A percentile compares a stretch with the other conserved stretches of the same genome.
Evolutionary conservation across 352 stramenopile species (phyloP).

Genomic region (Phytophthora constricta): DNA sequence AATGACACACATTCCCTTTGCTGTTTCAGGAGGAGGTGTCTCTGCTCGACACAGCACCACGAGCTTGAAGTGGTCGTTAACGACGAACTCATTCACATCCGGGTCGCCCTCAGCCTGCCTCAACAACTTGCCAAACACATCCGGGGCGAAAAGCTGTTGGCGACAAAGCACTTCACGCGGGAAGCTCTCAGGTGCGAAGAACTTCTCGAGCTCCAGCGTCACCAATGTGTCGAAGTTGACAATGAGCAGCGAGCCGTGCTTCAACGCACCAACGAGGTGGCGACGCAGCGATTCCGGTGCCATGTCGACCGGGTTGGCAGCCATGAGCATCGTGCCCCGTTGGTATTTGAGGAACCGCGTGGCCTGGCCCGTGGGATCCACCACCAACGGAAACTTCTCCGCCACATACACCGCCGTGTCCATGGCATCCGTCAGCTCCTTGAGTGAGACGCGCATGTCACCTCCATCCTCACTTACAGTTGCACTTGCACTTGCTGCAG

Average conservation of each 20-base stretch:
- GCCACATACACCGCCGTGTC: constrained; percentile 86
- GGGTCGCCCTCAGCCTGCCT: constrained; percentile 59
- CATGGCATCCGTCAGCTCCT: constrained; percentile 86
- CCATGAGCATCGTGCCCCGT: constrained; percentile 83
- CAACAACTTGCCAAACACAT: constrained; percentile 60
- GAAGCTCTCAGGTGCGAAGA: constrained; percentile 75
- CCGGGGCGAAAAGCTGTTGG: constrained; percentile 68
- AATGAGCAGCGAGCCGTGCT: constrained; percentile 75
- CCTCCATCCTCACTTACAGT: no score
- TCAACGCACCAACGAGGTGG: constrained; percentile 78
- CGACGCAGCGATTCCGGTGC: constrained; percentile 63
- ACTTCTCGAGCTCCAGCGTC: constrained; percentile 76
- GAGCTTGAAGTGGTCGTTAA: constrained; percentile 90
- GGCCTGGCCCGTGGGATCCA: constrained; percentile 82
- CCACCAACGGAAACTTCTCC: constrained; percentile 88
- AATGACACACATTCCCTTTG: constrained; percentile 72
- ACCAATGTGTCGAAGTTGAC: constrained; percentile 79
- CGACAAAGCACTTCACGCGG: constrained; percentile 76
- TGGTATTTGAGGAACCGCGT: constrained; percentile 92
- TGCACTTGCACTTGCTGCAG: constrained; percentile 5
- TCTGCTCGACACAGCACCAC: constrained; percentile 68
- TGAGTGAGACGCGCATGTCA: constrained; percentile 72
- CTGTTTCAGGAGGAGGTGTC: constrained; percentile 54
- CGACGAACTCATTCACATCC: constrained; percentile 61
- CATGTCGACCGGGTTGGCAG: constrained; percentile 76